Conservation (phyloP, 2,329 filamentous ascomycete species). For the Xylariaceae sp. region DNA sequence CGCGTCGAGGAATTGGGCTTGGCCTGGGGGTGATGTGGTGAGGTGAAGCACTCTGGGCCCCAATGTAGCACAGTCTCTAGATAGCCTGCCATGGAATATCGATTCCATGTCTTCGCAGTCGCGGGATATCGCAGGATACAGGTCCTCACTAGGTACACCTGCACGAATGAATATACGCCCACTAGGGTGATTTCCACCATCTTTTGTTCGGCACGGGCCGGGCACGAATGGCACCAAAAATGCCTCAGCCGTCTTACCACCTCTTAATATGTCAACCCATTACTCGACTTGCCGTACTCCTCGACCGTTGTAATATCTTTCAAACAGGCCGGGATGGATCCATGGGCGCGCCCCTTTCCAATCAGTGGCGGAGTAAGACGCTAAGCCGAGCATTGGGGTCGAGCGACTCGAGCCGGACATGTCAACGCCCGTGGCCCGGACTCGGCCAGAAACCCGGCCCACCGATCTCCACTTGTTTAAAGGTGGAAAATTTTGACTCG, state of each 20-base stretch:
- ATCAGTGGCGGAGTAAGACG: no score
- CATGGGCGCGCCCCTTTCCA: no score
- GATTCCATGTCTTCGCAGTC: neutral
- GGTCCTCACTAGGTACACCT: neutral
- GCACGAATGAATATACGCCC: neutral
- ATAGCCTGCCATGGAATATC: slow-evolving; percentile 5
- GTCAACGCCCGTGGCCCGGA: no score
- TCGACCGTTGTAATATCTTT: no score
- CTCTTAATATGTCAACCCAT: neutral
- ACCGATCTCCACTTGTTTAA: neutral
- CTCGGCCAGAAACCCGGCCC: no score
- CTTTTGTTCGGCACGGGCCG: neutral
- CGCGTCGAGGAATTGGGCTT: neutral
- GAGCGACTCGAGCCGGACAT: no score
- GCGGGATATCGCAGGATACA: neutral
- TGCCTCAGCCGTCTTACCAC: neutral
- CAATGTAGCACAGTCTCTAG: slow-evolving; percentile 11
- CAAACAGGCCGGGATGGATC: no score
- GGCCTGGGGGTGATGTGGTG: neutral
- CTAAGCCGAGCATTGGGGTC: no score
- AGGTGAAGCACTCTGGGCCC: neutral
- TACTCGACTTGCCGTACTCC: no score
- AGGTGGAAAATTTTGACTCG: neutral
- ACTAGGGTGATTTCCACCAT: neutral
- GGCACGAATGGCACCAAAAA: neutral